Evolutionary conservation across 2,329 filamentous ascomycete genomes (phyloP).

Genomic region (Cladosporium sp.): DNA sequence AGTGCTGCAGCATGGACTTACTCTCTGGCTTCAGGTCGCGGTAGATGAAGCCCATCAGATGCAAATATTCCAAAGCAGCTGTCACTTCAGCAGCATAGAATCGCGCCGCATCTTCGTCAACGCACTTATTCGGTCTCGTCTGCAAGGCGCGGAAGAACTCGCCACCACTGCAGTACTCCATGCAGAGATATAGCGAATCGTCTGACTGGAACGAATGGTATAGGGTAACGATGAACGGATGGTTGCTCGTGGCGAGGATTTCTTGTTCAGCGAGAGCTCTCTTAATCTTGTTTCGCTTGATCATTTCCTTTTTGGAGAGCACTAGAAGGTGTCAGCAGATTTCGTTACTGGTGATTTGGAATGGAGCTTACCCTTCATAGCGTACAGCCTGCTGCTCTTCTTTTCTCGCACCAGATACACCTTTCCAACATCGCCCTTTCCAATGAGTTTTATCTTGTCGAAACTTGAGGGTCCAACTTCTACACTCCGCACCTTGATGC

Average conservation of each 20-base stretch:
- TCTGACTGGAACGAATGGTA: slow-evolving; percentile 99
- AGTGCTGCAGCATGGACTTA: slow-evolving; percentile 51
- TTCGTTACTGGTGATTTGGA: too few relatives aligned
- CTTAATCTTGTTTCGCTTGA: slow-evolving; percentile 99
- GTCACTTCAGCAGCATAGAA: slow-evolving; percentile 99
- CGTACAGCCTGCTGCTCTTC: slow-evolving; percentile 92
- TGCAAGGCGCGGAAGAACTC: slow-evolving; percentile 98
- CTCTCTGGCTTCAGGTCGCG: slow-evolving; percentile 96
- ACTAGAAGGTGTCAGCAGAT: slow-evolving; percentile 58
- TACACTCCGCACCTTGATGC: slow-evolving; percentile 96
- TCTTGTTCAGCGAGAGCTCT: slow-evolving; percentile 95
- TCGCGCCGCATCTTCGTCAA: slow-evolving; percentile 91
- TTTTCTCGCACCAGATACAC: slow-evolving; percentile 97
- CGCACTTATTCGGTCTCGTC: slow-evolving; percentile 94
- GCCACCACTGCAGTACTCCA: slow-evolving; percentile 99
- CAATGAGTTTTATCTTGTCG: slow-evolving; percentile 99
- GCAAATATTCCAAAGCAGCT: slow-evolving; percentile 91
- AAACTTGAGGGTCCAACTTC: slow-evolving; percentile 95
- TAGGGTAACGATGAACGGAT: slow-evolving; percentile 96
- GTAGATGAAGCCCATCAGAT: slow-evolving; percentile 99
- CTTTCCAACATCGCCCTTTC: slow-evolving; percentile 97
- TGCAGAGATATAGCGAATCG: slow-evolving; percentile 97
- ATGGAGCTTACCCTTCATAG: slow-evolving; percentile 85
- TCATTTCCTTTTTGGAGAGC: slow-evolving; percentile 99
- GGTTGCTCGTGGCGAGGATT: slow-evolving; percentile 96